phyloP scores from a whole-genome alignment of 352 stramenopile species.

The Pythium oligandrum region DNA sequence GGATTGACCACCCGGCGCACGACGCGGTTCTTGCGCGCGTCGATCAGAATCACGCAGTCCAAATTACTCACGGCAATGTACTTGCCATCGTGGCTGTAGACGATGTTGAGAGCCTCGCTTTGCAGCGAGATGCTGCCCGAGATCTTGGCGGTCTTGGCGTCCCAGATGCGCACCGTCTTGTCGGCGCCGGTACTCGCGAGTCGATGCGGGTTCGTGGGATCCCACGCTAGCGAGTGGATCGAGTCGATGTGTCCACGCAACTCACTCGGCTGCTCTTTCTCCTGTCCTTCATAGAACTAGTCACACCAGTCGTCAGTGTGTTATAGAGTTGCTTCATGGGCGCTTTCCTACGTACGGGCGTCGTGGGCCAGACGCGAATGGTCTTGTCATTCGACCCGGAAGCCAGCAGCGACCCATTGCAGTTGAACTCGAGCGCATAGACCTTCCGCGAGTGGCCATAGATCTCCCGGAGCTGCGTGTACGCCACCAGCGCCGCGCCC shows the following conservation, averaged over 20 bases:
- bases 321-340: background rate
- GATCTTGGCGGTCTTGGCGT: slow-evolving; percentile 76
- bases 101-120: slow-evolving; percentile 70
- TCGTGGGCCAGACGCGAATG: slow-evolving; percentile 72
- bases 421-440: slow-evolving; percentile 81
- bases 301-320: background rate
- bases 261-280: slow-evolving; percentile 50
- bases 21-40: slow-evolving; percentile 77
- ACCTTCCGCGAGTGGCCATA: slow-evolving; percentile 76
- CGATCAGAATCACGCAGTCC: slow-evolving; percentile 75
- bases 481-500: slow-evolving; percentile 9
- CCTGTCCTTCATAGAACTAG: slow-evolving; percentile 14
- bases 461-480: slow-evolving; percentile 66
- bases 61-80: slow-evolving; percentile 75
- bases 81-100: slow-evolving; percentile 77
- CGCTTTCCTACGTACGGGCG: slow-evolving; percentile 29
- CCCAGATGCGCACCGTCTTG: slow-evolving; percentile 84
- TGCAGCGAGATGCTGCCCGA: slow-evolving; percentile 70
- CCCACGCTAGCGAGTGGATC: slow-evolving; percentile 69
- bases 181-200: slow-evolving; percentile 68
- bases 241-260: slow-evolving; percentile 70
- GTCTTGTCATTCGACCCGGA: slow-evolving; percentile 77
- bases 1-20: slow-evolving; percentile 75
- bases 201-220: slow-evolving; percentile 52
- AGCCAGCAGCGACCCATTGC: slow-evolving; percentile 58